phyloP scores from a whole-genome alignment of 1,284 basidiomycete genomes.

The Testicularia cyperi region DNA sequence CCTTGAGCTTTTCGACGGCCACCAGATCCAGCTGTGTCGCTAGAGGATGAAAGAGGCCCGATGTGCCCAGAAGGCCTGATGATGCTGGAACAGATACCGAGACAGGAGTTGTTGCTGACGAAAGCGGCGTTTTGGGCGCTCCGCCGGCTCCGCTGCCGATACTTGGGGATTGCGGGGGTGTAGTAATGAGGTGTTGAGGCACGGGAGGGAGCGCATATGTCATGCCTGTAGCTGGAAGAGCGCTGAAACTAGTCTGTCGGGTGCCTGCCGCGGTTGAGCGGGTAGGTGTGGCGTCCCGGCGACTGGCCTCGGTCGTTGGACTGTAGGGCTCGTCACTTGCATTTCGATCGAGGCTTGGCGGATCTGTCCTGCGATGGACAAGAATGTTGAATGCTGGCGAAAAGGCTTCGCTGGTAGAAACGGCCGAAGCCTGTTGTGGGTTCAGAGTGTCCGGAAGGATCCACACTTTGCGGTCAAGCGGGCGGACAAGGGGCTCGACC shows the following conservation, averaged over 20 bases:
- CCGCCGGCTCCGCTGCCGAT: conserved; percentile 2
- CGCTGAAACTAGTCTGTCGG: conserved; percentile 15
- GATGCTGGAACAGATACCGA: conserved; percentile 1
- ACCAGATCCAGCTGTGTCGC: conserved; percentile 30
- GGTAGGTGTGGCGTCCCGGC: conserved; percentile 21
- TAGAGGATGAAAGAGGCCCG: conserved; percentile 7
- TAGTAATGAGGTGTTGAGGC: conserved; percentile 34
- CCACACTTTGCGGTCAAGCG: conserved; percentile 36
- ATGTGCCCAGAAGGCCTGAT: background rate
- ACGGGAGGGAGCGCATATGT: conserved; percentile 25
- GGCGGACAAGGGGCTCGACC: conserved; percentile 27
- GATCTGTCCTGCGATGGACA: conserved; percentile 4
- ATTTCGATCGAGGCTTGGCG: background rate
- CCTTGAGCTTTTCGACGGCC: conserved; percentile 35
- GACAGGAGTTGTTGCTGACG: conserved; percentile 1
- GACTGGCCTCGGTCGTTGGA: background rate
- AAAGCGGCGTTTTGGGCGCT: too few relatives aligned
- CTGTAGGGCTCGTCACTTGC: background rate
- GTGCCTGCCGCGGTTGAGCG: conserved; percentile 9
- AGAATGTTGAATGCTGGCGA: conserved; percentile 35
- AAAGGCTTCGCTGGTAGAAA: conserved; percentile 15
- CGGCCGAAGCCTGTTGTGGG: conserved; percentile 22
- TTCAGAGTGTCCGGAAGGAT: conserved; percentile 28
- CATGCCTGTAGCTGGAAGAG: conserved; percentile 3
- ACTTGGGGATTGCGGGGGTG: conserved; percentile 25